Conservation (phyloP, 2,329 filamentous ascomycete species). For the Fusarium nelsonii region DNA sequence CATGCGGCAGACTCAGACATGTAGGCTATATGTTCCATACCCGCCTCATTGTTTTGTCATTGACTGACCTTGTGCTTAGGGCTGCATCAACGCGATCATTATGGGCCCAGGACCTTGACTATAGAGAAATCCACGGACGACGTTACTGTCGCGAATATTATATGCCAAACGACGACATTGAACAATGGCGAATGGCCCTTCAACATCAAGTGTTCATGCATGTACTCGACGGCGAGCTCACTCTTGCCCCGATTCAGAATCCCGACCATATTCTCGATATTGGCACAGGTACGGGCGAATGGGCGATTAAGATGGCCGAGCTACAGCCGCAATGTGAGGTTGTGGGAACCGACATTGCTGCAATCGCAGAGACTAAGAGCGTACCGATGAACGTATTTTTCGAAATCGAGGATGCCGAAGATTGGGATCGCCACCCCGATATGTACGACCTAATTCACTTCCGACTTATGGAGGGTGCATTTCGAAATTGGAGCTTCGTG, state of each 20-base stretch:
- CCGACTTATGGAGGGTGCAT: slow-evolving; percentile 67
- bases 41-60: neutral
- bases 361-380: slow-evolving; percentile 66
- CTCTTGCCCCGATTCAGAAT: slow-evolving; percentile 57
- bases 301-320: slow-evolving; percentile 66
- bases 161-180: slow-evolving; percentile 75
- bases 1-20: slow-evolving; percentile 49
- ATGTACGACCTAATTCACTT: slow-evolving; percentile 69
- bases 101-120: slow-evolving; percentile 65
- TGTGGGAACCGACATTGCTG: slow-evolving; percentile 69
- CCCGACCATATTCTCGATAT: slow-evolving; percentile 65
- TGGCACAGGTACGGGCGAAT: slow-evolving; percentile 69
- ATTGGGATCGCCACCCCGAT: slow-evolving; percentile 67
- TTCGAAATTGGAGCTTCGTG: slow-evolving; percentile 67
- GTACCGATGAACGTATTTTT: slow-evolving; percentile 71
- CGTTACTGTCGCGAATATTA: slow-evolving; percentile 73
- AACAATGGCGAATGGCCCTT: slow-evolving; percentile 72
- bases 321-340: slow-evolving; percentile 66
- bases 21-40: slow-evolving; percentile 55
- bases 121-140: slow-evolving; percentile 70
- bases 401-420: slow-evolving; percentile 71
- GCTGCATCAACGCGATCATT: slow-evolving; percentile 63
- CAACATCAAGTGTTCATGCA: slow-evolving; percentile 73
- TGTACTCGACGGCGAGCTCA: slow-evolving; percentile 60
- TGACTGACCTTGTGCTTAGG: slow-evolving; percentile 43